Evolutionary conservation across 2,329 filamentous ascomycete genomes (phyloP).

Genomic region (Dactylella cylindrospora): DNA sequence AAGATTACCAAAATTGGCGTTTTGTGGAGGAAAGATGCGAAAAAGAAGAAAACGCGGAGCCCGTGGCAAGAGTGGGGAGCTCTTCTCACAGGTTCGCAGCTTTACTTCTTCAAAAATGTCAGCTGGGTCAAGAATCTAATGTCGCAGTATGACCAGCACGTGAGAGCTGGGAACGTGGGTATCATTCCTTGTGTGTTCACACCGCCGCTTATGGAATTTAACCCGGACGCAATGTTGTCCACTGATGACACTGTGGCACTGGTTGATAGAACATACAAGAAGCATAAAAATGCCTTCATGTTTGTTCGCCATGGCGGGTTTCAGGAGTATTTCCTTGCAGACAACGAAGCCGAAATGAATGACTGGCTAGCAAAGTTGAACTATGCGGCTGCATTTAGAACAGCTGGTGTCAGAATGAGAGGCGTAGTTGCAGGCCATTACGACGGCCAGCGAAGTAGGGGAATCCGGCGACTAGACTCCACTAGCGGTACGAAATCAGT

Average conservation of each 20-base stretch:
- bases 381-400: constrained; percentile 91
- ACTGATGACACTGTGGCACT: constrained; percentile 90
- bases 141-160: constrained; percentile 79
- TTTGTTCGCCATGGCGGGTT: constrained; percentile 83
- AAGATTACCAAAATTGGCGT: constrained; percentile 95
- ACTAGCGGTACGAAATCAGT: constrained; percentile 56
- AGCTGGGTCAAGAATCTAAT: constrained; percentile 89
- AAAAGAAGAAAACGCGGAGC: constrained; percentile 90
- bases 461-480: constrained; percentile 69
- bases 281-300: constrained; percentile 92
- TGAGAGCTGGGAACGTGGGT: constrained; percentile 73
- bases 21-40: constrained; percentile 88
- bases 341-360: constrained; percentile 87
- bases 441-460: constrained; percentile 74
- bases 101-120: constrained; percentile 94
- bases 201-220: constrained; percentile 86
- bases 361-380: constrained; percentile 97
- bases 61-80: constrained; percentile 99
- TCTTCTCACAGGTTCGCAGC: constrained; percentile 89
- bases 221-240: constrained; percentile 88
- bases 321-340: constrained; percentile 87
- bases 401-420: constrained; percentile 84
- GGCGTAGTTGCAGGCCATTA: constrained; percentile 82
- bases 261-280: constrained; percentile 81
- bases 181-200: constrained; percentile 78